phyloP scores from a whole-genome alignment of 768 basidiomycete species.

The Rhizopogon sp. region DNA sequence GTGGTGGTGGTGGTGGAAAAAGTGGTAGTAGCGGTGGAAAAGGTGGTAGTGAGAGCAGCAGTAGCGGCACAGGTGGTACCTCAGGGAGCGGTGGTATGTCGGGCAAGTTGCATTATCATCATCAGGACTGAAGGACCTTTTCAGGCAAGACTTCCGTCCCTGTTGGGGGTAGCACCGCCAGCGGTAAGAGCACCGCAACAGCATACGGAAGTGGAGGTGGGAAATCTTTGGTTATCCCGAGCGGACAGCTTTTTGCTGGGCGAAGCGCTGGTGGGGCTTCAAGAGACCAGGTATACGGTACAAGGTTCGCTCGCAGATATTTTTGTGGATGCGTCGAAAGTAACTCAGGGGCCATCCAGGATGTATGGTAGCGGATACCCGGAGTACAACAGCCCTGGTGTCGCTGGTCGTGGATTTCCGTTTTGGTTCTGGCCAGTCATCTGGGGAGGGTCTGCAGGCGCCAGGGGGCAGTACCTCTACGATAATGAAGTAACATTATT shows the following conservation, averaged over 20 bases:
- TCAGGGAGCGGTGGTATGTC: background rate
- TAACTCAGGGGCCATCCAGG: constrained; percentile 23
- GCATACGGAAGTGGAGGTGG: constrained; percentile 32
- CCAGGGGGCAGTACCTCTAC: constrained; percentile 28
- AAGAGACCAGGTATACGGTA: constrained; percentile 39
- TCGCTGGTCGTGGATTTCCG: constrained; percentile 49
- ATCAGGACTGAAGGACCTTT: background rate
- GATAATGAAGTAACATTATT: constrained; percentile 35
- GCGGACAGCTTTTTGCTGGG: constrained; percentile 41
- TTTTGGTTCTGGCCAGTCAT: constrained; percentile 64
- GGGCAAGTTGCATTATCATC: background rate
- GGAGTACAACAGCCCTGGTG: constrained; percentile 39
- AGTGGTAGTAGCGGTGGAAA: constrained; percentile 13
- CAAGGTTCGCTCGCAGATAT: constrained; percentile 27
- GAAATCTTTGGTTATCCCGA: constrained; percentile 30
- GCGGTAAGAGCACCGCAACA: constrained; percentile 21
- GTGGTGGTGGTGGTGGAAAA: constrained; percentile 25
- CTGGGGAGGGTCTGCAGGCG: constrained; percentile 33
- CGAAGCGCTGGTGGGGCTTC: constrained; percentile 50
- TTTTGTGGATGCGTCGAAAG: background rate
- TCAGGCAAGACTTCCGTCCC: constrained; percentile 13
- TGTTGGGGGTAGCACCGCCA: constrained; percentile 12
- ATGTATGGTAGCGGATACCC: constrained; percentile 65
- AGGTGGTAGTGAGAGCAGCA: constrained; percentile 3
- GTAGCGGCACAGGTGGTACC: constrained; percentile 1